These are phyloP conservation scores for Stropharia rugosoannulata DNA, from an alignment of 768 basidiomycete species.

Conservation along the genomic window DNA sequence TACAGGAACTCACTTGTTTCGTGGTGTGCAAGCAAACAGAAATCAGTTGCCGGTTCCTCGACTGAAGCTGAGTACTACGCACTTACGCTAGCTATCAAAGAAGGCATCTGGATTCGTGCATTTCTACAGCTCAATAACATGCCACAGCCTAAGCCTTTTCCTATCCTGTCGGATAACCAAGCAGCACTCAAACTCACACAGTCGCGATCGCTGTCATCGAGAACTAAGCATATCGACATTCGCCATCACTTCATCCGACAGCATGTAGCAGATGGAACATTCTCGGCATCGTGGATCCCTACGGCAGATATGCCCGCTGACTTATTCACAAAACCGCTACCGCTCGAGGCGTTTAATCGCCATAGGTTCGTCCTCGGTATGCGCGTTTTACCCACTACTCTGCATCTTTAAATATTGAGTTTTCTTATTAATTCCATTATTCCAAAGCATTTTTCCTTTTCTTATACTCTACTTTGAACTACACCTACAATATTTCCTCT, in stretches of 20 bases:
- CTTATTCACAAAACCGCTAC: slow-evolving; percentile 36
- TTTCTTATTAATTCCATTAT: no score
- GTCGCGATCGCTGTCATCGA: neutral
- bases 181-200: neutral
- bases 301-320: slow-evolving; percentile 34
- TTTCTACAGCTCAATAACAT: slow-evolving; percentile 12
- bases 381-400: no score
- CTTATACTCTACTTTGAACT: no score
- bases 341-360: no score
- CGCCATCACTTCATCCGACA: slow-evolving; percentile 10
- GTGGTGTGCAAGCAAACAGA: slow-evolving; percentile 33
- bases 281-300: slow-evolving; percentile 22
- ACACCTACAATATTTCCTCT: no score
- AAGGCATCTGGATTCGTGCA: slow-evolving; percentile 26
- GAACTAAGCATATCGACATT: slow-evolving; percentile 13
- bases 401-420: no score
- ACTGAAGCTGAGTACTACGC: slow-evolving; percentile 40
- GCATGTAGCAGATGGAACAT: neutral
- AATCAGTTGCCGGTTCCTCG: slow-evolving; percentile 31
- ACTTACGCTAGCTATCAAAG: slow-evolving; percentile 21
- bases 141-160: neutral
- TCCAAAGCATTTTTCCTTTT: no score
- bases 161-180: slow-evolving; percentile 7
- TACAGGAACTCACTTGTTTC: slow-evolving; percentile 26
- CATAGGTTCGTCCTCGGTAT: no score